A percentile compares a stretch with the other conserved stretches of the same genome.
These are phyloP conservation scores for Saccharomyces eubayanus DNA, from an alignment of 805 yeast species.

Conservation along the genomic window DNA sequence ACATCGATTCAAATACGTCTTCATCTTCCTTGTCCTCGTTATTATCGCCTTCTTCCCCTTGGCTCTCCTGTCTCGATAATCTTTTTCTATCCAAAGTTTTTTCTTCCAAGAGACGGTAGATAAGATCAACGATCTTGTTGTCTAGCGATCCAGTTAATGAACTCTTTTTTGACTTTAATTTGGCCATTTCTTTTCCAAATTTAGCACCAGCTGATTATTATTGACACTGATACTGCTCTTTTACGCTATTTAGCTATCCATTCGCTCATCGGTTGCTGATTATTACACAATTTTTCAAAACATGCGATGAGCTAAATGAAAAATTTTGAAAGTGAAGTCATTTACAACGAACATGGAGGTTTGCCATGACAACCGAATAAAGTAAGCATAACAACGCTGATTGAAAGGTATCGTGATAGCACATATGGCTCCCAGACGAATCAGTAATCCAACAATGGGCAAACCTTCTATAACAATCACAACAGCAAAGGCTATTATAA, in stretches of 20 bases:
- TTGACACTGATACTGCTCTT: background rate
- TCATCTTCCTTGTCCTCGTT: constrained; percentile 15
- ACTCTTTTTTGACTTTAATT: constrained; percentile 21
- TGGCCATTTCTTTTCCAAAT: constrained; percentile 27
- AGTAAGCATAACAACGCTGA: background rate
- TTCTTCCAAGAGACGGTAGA: constrained; percentile 52
- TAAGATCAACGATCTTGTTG: constrained; percentile 46
- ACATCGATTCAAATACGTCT: constrained; percentile 33
- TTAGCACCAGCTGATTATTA: background rate
- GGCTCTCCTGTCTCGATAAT: background rate
- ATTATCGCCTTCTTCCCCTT: constrained; percentile 8
- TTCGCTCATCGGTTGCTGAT: background rate
- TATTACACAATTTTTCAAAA: background rate
- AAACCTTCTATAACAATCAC: background rate
- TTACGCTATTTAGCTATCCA: background rate
- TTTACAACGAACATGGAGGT: background rate
- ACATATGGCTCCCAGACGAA: background rate
- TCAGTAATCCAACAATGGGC: background rate
- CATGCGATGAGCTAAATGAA: background rate
- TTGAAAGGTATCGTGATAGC: background rate
- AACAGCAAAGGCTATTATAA: constrained; percentile 18
- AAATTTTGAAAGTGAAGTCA: background rate
- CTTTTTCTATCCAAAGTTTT: constrained; percentile 39
- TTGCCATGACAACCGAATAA: background rate
- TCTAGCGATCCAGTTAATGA: constrained; percentile 37